Conservation (phyloP, 2,329 filamentous ascomycete species). For the Geosmithia morbida region DNA sequence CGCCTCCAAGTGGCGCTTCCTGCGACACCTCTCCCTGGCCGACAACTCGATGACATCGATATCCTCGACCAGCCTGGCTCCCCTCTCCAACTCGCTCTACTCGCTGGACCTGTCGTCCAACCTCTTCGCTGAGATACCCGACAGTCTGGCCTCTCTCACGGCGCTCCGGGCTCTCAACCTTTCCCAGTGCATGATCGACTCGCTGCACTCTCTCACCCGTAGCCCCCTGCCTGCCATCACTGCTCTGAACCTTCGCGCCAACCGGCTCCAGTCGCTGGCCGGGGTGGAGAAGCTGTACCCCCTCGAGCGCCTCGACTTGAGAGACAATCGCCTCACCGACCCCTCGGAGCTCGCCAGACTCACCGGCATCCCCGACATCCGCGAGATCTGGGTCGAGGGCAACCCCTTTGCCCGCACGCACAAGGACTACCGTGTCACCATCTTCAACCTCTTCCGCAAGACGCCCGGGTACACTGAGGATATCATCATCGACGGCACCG, state of each 20-base stretch:
- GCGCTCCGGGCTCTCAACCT: slow-evolving; percentile 86
- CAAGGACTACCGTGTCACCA: slow-evolving; percentile 68
- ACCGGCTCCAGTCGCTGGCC: slow-evolving; percentile 73
- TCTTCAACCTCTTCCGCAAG: slow-evolving; percentile 90
- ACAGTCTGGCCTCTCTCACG: slow-evolving; percentile 73
- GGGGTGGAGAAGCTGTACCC: slow-evolving; percentile 83
- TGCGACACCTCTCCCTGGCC: slow-evolving; percentile 80
- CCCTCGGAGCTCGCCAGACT: slow-evolving; percentile 80
- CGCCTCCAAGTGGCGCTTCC: slow-evolving; percentile 83
- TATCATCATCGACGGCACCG: slow-evolving; percentile 72
- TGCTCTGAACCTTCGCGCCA: slow-evolving; percentile 79
- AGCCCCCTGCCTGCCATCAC: slow-evolving; percentile 88
- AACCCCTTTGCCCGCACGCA: slow-evolving; percentile 89
- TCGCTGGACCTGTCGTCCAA: slow-evolving; percentile 90
- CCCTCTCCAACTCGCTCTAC: slow-evolving; percentile 75
- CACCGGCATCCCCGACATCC: slow-evolving; percentile 80
- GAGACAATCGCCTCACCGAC: slow-evolving; percentile 84
- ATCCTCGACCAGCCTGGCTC: slow-evolving; percentile 58
- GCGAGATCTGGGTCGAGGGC: slow-evolving; percentile 81
- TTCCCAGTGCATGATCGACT: slow-evolving; percentile 95
- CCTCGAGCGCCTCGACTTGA: slow-evolving; percentile 75
- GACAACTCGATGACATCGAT: slow-evolving; percentile 84
- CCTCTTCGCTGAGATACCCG: slow-evolving; percentile 85
- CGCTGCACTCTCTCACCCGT: slow-evolving; percentile 71
- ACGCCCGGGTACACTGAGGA: slow-evolving; percentile 86